These are phyloP conservation scores for Oidiodendron maius DNA, from an alignment of 495 filamentous ascomycete species.

Conservation along the genomic window DNA sequence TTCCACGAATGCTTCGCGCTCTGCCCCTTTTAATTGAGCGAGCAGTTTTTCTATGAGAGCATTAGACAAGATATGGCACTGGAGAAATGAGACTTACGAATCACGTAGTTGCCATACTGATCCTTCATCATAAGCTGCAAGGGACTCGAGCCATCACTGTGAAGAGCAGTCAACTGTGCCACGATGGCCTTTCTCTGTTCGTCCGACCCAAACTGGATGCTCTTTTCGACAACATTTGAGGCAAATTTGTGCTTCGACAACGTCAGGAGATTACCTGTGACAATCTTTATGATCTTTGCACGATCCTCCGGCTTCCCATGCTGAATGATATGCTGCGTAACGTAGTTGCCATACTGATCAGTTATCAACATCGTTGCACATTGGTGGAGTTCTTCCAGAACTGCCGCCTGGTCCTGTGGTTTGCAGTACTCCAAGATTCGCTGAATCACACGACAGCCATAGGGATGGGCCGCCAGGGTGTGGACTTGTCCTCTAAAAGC, in stretches of 20 bases:
- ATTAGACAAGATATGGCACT: constrained; percentile 2
- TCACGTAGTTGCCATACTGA: constrained; percentile 92
- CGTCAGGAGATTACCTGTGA: constrained; percentile 63
- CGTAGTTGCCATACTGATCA: constrained; percentile 95
- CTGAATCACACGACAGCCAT: constrained; percentile 92
- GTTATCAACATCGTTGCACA: constrained; percentile 68
- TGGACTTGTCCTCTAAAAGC: constrained; percentile 79
- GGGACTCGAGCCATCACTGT: constrained; percentile 59
- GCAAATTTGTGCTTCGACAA: constrained; percentile 95
- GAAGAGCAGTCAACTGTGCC: constrained; percentile 50
- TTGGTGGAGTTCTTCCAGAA: constrained; percentile 74
- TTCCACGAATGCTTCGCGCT: constrained; percentile 62
- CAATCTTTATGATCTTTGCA: constrained; percentile 62
- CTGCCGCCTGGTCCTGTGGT: constrained; percentile 57
- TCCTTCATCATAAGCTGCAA: constrained; percentile 79
- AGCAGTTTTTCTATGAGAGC: constrained; percentile 66
- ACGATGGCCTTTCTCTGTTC: constrained; percentile 70
- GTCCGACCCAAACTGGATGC: constrained; percentile 66
- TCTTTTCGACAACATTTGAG: constrained; percentile 96
- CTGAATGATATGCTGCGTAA: constrained; percentile 88
- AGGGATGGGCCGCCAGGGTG: constrained; percentile 70
- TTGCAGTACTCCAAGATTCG: constrained; percentile 84
- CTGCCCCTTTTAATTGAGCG: constrained; percentile 56
- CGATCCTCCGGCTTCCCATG: constrained; percentile 75
- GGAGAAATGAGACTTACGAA: constrained; percentile 62